A percentile compares a stretch with the other conserved stretches of the same genome.
Conservation (phyloP, 495 filamentous ascomycete genomes). For the Podospora comata region DNA sequence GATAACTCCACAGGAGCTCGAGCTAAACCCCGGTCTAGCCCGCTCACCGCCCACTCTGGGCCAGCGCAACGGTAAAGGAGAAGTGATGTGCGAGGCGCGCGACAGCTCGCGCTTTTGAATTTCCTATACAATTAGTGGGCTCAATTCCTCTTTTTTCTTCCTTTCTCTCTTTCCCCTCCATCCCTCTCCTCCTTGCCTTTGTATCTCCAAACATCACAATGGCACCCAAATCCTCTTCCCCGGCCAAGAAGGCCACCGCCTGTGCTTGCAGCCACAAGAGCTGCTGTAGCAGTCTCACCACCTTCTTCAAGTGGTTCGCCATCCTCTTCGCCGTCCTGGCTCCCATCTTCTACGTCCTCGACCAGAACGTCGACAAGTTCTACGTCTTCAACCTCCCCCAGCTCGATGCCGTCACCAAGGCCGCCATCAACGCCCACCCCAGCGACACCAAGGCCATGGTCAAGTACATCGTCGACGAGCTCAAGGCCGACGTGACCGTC, state of each 20-base stretch:
- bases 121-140: not conserved
- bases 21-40: not conserved
- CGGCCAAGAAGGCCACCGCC: conserved; percentile 11
- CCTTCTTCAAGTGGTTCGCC: conserved; percentile 54
- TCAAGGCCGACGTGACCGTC: conserved; percentile 40
- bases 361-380: conserved; percentile 67
- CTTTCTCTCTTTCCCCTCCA: conserved; percentile 3
- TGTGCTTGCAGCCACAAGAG: conserved; percentile 1
- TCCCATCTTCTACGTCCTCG: conserved; percentile 59
- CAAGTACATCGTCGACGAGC: conserved; percentile 59
- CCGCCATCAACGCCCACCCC: conserved; percentile 62
- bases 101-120: not conserved
- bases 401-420: conserved; percentile 64
- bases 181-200: conserved; percentile 4
- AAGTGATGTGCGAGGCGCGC: conserved; percentile 1
- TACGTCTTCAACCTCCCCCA: conserved; percentile 71
- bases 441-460: conserved; percentile 69
- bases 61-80: not conserved
- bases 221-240: conserved; percentile 23
- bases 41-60: conserved; percentile 3
- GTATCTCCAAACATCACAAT: conserved; percentile 12
- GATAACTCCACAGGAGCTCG: not conserved
- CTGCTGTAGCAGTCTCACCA: conserved; percentile 30
- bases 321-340: conserved; percentile 58
- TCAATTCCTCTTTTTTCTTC: not conserved